Percentiles rank a stretch among this genome's conserved stretches.
phyloP scores from a whole-genome alignment of 306 rosid genomes.

The Lathyrus aphaca region DNA sequence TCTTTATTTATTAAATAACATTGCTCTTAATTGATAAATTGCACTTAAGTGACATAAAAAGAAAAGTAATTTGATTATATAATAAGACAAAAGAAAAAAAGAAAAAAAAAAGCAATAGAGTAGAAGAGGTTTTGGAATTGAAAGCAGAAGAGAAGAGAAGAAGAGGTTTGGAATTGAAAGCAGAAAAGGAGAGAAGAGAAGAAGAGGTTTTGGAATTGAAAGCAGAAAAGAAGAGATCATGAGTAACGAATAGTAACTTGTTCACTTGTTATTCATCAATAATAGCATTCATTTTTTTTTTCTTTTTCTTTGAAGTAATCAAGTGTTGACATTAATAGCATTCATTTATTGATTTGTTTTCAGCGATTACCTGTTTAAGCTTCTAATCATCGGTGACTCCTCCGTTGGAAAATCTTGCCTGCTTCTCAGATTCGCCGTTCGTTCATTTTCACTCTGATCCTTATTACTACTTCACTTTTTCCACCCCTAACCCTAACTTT shows the following conservation, averaged over 20 bases:
- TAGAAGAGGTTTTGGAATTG: too few species aligned
- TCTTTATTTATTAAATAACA: too few species aligned
- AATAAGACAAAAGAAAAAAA: too few species aligned
- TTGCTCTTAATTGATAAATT: too few species aligned
- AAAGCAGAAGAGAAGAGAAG: too few species aligned
- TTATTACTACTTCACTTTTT: too few species aligned
- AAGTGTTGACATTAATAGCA: background rate
- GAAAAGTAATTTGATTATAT: too few species aligned
- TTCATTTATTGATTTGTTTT: background rate
- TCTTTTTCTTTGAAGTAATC: background rate
- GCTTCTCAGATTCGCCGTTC: slow-evolving; percentile 90
- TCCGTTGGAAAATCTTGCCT: slow-evolving; percentile 94
- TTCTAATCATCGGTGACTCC: slow-evolving; percentile 91
- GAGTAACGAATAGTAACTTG: slow-evolving; percentile 84
- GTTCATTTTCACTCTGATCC: slow-evolving; percentile 15
- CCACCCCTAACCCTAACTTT: background rate
- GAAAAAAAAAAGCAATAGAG: too few species aligned
- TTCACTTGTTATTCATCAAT: background rate
- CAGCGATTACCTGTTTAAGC: slow-evolving; percentile 94
- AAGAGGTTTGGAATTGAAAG: background rate
- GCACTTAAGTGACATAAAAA: too few species aligned
- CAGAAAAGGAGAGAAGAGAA: background rate
- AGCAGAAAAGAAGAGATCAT: slow-evolving; percentile 21
- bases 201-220: background rate
- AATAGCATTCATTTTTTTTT: background rate